phyloP scores from a whole-genome alignment of 352 stramenopile species.

The Pythium aristosporum region DNA sequence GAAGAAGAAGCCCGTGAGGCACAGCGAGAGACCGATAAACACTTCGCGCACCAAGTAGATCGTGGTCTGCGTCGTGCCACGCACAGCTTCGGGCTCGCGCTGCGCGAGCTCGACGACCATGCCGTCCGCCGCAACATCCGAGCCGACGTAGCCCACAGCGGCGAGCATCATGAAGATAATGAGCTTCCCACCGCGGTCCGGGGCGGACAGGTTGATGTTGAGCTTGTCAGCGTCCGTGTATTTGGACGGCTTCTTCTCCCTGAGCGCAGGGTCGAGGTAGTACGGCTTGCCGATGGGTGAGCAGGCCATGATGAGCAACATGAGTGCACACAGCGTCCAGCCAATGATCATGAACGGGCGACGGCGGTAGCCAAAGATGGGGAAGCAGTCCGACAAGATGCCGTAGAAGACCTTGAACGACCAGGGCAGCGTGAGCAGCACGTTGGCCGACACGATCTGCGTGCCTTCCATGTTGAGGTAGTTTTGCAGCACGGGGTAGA shows the following conservation, averaged over 20 bases:
- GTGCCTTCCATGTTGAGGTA: slow-evolving; percentile 36
- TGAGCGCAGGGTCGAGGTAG: slow-evolving; percentile 17
- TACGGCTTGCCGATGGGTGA: slow-evolving; percentile 27
- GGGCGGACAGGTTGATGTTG: slow-evolving; percentile 26
- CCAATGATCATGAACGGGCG: slow-evolving; percentile 41
- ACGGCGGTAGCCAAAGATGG: slow-evolving; percentile 37
- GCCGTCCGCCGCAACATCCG: slow-evolving; percentile 32
- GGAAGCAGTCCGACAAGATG: slow-evolving; percentile 29
- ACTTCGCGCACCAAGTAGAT: slow-evolving; percentile 20
- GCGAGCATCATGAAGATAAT: slow-evolving; percentile 32
- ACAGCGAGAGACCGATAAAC: slow-evolving; percentile 13
- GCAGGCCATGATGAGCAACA: slow-evolving; percentile 19
- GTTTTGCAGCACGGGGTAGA: slow-evolving; percentile 35
- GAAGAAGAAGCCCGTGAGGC: slow-evolving; percentile 27
- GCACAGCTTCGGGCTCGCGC: slow-evolving; percentile 29
- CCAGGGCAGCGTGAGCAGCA: slow-evolving; percentile 31
- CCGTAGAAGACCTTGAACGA: slow-evolving; percentile 42
- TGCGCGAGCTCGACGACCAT: slow-evolving; percentile 39
- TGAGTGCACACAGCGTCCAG: slow-evolving; percentile 32
- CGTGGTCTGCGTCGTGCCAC: slow-evolving; percentile 14
- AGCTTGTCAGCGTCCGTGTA: slow-evolving; percentile 1
- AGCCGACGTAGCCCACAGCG: slow-evolving; percentile 33
- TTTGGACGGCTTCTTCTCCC: background rate
- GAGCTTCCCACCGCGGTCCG: slow-evolving; percentile 9
- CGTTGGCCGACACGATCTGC: slow-evolving; percentile 30